Evolutionary conservation across 257 asterid species (phyloP).

Genomic region (Solanum commersonii): DNA sequence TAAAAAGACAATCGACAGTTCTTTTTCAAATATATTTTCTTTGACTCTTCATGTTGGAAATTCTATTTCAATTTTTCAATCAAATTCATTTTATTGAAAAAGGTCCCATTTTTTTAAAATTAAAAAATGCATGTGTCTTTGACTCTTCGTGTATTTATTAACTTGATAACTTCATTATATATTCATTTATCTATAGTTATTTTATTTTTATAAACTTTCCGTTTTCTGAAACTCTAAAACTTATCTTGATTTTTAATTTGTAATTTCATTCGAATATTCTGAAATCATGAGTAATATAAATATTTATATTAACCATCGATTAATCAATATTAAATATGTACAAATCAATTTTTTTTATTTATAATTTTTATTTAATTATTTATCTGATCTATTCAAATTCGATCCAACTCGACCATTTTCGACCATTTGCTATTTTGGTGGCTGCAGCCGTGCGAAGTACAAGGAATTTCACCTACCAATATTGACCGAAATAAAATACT

Average conservation of each 20-base stretch:
- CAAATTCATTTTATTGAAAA: neutral
- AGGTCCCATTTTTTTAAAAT: neutral
- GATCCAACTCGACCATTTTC: too few relatives aligned
- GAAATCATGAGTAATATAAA: neutral
- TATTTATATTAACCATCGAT: neutral
- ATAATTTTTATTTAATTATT: too few relatives aligned
- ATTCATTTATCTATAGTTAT: neutral
- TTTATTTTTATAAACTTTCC: too few relatives aligned
- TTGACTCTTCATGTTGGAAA: neutral
- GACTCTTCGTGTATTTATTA: neutral
- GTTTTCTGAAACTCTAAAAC: too few relatives aligned
- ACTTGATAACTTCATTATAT: neutral
- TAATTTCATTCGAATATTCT: too few relatives aligned
- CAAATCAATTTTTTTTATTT: too few relatives aligned
- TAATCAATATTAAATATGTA: too few relatives aligned
- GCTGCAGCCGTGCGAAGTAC: neutral
- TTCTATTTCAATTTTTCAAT: neutral
- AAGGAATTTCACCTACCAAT: neutral
- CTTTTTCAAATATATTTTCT: neutral
- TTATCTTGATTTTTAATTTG: too few relatives aligned
- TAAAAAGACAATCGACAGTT: neutral
- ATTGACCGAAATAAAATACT: neutral
- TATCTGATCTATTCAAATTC: too few relatives aligned
- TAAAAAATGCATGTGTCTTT: neutral
- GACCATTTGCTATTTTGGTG: neutral